phyloP scores from a whole-genome alignment of 306 rosid species.

The Cercis canadensis region DNA sequence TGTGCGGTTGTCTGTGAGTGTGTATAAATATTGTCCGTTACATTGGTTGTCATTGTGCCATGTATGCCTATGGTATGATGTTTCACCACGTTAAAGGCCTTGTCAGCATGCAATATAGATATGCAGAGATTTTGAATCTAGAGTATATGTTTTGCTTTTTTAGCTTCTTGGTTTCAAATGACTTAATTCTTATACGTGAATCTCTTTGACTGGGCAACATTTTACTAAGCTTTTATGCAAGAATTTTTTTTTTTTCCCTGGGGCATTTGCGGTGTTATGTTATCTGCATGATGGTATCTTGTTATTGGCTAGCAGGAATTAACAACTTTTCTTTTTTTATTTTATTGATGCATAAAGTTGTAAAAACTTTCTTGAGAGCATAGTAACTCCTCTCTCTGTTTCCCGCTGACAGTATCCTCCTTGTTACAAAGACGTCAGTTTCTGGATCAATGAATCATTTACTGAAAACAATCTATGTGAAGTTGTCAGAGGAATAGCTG shows the following conservation, averaged over 20 bases:
- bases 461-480: slow-evolving; percentile 97
- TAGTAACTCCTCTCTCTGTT: slow-evolving; percentile 32
- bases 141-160: slow-evolving; percentile 27
- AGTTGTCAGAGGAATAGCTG: slow-evolving; percentile 90
- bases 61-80: slow-evolving; percentile 28
- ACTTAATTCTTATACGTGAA: slow-evolving; percentile 18
- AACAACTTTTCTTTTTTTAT: slow-evolving; percentile 2
- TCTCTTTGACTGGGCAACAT: slow-evolving; percentile 9
- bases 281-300: slow-evolving; percentile 15
- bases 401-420: slow-evolving; percentile 80
- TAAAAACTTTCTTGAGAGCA: slow-evolving; percentile 2
- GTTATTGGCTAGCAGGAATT: slow-evolving; percentile 3
- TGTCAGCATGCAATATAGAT: background rate
- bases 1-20: slow-evolving; percentile 11
- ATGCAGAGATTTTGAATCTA: slow-evolving; percentile 1
- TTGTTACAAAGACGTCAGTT: slow-evolving; percentile 94
- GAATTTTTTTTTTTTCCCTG: background rate
- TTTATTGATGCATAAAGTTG: slow-evolving; percentile 9
- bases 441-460: slow-evolving; percentile 88
- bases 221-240: slow-evolving; percentile 8
- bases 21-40: background rate
- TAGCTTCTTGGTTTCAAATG: slow-evolving; percentile 14
- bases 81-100: slow-evolving; percentile 23
- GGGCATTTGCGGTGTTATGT: background rate
- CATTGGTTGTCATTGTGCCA: slow-evolving; percentile 21